A percentile compares a stretch with the other conserved stretches of the same genome.
phyloP scores from a whole-genome alignment of 2,329 filamentous ascomycete species.

The Alternaria brassicae region DNA sequence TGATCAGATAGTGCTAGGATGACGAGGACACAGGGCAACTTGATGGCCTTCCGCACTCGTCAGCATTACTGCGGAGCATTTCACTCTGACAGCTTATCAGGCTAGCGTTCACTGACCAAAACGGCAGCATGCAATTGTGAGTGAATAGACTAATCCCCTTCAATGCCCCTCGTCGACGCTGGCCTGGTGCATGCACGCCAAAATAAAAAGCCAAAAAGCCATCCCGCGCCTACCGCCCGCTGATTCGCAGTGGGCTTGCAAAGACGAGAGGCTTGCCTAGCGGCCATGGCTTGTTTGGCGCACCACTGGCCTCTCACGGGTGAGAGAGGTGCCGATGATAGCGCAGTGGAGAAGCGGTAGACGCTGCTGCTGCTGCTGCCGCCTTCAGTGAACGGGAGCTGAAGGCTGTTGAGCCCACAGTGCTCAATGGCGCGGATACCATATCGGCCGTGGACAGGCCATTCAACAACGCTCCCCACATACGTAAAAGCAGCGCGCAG shows the following conservation, averaged over 20 bases:
- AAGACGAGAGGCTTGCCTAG: constrained; percentile 28
- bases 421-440: constrained; percentile 23
- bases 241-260: constrained; percentile 35
- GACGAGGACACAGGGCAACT: constrained; percentile 19
- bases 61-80: constrained; percentile 26
- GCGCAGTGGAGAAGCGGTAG: constrained; percentile 20
- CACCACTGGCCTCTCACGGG: constrained; percentile 24
- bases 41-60: constrained; percentile 25
- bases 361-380: too few species aligned
- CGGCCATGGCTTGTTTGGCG: constrained; percentile 23
- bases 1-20: constrained; percentile 6
- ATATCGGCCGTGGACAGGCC: constrained; percentile 22
- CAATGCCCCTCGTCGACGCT: constrained; percentile 14
- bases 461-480: constrained; percentile 29
- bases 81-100: constrained; percentile 23
- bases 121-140: constrained; percentile 35
- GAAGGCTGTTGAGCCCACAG: constrained; percentile 11
- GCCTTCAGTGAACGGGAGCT: constrained; percentile 8
- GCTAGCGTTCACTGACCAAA: constrained; percentile 29
- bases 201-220: constrained; percentile 36
- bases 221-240: constrained; percentile 35
- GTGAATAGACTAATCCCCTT: constrained; percentile 26
- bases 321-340: constrained; percentile 26
- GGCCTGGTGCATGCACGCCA: constrained; percentile 32
- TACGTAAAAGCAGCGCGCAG: constrained; percentile 41